Evolutionary conservation across 2,329 filamentous ascomycete genomes (phyloP).

Genomic region (Aspergillus brasiliensis): DNA sequence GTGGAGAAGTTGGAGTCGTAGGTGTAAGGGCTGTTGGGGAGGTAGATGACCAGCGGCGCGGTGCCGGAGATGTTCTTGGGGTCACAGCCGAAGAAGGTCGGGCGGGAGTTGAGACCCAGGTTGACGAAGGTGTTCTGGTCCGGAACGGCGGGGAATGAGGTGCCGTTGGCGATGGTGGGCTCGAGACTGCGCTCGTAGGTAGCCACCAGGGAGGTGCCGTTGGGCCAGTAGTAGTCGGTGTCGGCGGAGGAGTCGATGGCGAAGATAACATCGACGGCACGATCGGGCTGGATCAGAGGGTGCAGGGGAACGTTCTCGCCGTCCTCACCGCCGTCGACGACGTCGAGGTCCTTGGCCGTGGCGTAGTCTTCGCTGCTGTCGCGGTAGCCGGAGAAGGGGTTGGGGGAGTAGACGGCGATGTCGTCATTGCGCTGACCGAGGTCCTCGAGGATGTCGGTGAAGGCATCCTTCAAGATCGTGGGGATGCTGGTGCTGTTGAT

Average conservation of each 20-base stretch:
- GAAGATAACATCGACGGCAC: slow-evolving; percentile 77
- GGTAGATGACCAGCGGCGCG: slow-evolving; percentile 70
- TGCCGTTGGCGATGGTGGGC: slow-evolving; percentile 64
- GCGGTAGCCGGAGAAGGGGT: slow-evolving; percentile 72
- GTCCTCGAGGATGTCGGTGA: slow-evolving; percentile 55
- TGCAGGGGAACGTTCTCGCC: slow-evolving; percentile 77
- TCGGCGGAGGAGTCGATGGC: slow-evolving; percentile 78
- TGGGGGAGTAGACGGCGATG: slow-evolving; percentile 73
- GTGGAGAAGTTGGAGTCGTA: slow-evolving; percentile 78
- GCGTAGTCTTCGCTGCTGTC: slow-evolving; percentile 62
- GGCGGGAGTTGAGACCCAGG: slow-evolving; percentile 70
- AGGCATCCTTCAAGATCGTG: slow-evolving; percentile 52
- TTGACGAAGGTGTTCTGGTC: slow-evolving; percentile 78
- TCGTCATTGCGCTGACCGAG: slow-evolving; percentile 66
- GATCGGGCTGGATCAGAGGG: slow-evolving; percentile 72
- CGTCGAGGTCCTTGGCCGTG: slow-evolving; percentile 57
- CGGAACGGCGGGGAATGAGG: slow-evolving; percentile 71
- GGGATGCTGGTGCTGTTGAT: slow-evolving; percentile 59
- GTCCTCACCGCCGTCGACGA: slow-evolving; percentile 80
- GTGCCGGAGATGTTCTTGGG: slow-evolving; percentile 61
- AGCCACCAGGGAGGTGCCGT: slow-evolving; percentile 72
- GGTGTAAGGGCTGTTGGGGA: slow-evolving; percentile 83
- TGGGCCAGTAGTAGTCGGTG: slow-evolving; percentile 69
- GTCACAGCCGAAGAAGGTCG: slow-evolving; percentile 81
- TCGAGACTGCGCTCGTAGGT: slow-evolving; percentile 70